Conservation (phyloP, 2,329 filamentous ascomycete species). For the Penicillium sp. region DNA sequence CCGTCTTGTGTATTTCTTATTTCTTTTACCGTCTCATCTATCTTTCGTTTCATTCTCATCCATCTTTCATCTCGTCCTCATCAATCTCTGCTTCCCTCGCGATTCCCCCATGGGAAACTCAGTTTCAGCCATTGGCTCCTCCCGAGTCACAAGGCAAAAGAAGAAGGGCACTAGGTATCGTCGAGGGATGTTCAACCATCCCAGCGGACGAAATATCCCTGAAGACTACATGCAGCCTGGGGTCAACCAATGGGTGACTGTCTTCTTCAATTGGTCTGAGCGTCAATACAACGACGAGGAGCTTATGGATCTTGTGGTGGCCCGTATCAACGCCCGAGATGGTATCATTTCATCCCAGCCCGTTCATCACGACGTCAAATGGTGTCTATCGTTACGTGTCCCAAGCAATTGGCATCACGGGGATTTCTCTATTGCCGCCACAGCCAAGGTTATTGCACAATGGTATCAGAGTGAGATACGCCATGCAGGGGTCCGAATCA, state of each 20-base stretch:
- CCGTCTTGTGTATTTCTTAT: background rate
- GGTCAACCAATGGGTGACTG: background rate
- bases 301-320: background rate
- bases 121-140: background rate
- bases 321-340: background rate
- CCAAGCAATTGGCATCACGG: background rate
- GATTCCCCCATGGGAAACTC: background rate
- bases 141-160: background rate
- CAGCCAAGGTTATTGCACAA: background rate
- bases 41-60: background rate
- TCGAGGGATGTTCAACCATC: constrained; percentile 1
- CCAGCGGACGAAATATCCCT: background rate
- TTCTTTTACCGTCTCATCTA: background rate
- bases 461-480: constrained; percentile 1
- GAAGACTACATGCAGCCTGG: background rate
- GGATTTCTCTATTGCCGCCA: background rate
- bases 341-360: constrained; percentile 4
- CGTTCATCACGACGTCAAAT: constrained; percentile 2
- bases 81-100: no score
- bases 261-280: constrained; percentile 7
- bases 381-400: background rate
- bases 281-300: background rate
- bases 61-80: background rate
- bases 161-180: background rate
- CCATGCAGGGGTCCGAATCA: background rate